These are phyloP conservation scores for Thalassiosira livingstoniorum DNA, from an alignment of 352 stramenopile genomes.

Conservation along the genomic window DNA sequence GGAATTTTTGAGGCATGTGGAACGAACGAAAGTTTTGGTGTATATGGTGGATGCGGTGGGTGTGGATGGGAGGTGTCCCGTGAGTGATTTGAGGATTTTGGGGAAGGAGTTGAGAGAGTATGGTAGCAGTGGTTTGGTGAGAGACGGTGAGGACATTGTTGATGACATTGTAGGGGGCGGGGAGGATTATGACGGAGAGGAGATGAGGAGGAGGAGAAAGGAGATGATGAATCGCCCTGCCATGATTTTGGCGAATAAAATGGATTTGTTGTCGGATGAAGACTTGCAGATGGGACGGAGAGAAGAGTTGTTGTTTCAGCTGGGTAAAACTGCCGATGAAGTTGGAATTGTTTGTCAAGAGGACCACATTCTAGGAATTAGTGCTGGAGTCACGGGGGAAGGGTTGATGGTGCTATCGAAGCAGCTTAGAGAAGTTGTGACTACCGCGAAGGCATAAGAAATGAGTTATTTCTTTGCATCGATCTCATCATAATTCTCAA, in stretches of 20 bases:
- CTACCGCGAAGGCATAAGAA: too few species aligned
- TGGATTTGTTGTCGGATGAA: conserved; percentile 75
- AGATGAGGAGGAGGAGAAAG: conserved; percentile 47
- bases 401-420: conserved; percentile 71
- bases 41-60: conserved; percentile 83
- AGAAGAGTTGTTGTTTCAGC: conserved; percentile 57
- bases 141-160: conserved; percentile 23
- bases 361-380: conserved; percentile 73
- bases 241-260: conserved; percentile 83
- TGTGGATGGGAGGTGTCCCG: conserved; percentile 73
- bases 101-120: conserved; percentile 81
- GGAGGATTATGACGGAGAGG: conserved; percentile 18
- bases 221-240: conserved; percentile 75
- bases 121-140: conserved; percentile 58
- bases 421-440: conserved; percentile 66
- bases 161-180: conserved; percentile 37
- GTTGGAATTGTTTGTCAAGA: conserved; percentile 66
- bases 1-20: conserved; percentile 90
- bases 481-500: too few species aligned
- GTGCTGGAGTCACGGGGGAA: conserved; percentile 78
- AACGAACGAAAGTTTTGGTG: conserved; percentile 81
- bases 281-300: conserved; percentile 45
- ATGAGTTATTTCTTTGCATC: too few species aligned
- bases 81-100: conserved; percentile 75
- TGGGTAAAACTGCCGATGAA: conserved; percentile 58